These are phyloP conservation scores for Pleurotus citrinopileatus DNA, from an alignment of 768 basidiomycete genomes.

Conservation along the genomic window DNA sequence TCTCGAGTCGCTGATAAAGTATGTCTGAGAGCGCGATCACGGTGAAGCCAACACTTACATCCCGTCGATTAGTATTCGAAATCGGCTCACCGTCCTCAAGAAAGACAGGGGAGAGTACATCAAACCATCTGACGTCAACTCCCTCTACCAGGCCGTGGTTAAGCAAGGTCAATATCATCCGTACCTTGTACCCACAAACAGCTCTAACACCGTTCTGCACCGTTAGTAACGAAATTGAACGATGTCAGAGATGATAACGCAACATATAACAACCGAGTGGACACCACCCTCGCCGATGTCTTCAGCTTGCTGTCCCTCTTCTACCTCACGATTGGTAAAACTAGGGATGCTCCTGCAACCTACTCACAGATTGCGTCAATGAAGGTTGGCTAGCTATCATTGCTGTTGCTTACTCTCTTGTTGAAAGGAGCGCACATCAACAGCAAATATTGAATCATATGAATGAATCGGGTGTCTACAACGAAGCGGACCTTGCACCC, in stretches of 20 bases:
- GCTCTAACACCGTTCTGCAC: background rate
- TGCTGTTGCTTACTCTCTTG: background rate
- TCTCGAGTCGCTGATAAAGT: slow-evolving; percentile 94
- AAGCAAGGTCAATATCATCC: slow-evolving; percentile 70
- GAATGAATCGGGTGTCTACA: slow-evolving; percentile 95
- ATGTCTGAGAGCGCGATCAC: slow-evolving; percentile 22
- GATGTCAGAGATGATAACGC: slow-evolving; percentile 80
- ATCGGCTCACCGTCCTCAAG: slow-evolving; percentile 91
- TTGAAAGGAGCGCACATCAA: slow-evolving; percentile 1
- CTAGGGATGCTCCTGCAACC: slow-evolving; percentile 89
- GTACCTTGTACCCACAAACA: background rate
- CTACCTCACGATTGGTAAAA: slow-evolving; percentile 97
- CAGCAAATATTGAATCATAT: slow-evolving; percentile 95
- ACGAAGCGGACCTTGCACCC: slow-evolving; percentile 84
- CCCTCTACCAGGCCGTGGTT: slow-evolving; percentile 89
- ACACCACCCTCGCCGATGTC: slow-evolving; percentile 94
- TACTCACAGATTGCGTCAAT: slow-evolving; percentile 97
- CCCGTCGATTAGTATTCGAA: slow-evolving; percentile 69
- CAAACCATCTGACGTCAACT: slow-evolving; percentile 89
- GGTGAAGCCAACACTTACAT: slow-evolving; percentile 14
- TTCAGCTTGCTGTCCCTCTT: slow-evolving; percentile 94
- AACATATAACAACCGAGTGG: slow-evolving; percentile 83
- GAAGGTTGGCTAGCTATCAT: slow-evolving; percentile 61
- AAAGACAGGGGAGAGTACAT: slow-evolving; percentile 92
- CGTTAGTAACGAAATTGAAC: slow-evolving; percentile 83